Conservation (phyloP, 2,329 filamentous ascomycete genomes). For the Alternaria burnsii region DNA sequence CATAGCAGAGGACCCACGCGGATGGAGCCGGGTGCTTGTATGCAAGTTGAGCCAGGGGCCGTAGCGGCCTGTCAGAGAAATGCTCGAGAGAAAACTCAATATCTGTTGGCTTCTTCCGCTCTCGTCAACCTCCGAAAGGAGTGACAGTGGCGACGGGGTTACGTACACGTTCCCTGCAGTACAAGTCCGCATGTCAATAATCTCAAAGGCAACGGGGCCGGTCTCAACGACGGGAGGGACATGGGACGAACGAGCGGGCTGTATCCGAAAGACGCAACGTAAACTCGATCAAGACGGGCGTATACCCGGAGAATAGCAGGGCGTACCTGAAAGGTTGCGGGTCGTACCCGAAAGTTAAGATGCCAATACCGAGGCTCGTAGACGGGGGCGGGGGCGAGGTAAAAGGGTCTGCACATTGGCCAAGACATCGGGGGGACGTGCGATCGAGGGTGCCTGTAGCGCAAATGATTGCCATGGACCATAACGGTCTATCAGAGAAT, state of each 20-base stretch:
- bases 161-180: constrained; percentile 29
- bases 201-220: background rate
- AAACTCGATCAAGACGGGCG: constrained; percentile 10
- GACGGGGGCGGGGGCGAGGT: constrained; percentile 7
- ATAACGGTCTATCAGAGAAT: constrained; percentile 26
- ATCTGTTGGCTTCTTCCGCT: constrained; percentile 43
- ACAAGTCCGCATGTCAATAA: constrained; percentile 16
- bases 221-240: background rate
- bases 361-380: constrained; percentile 8
- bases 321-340: constrained; percentile 20
- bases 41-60: constrained; percentile 38
- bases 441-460: constrained; percentile 29
- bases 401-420: constrained; percentile 18
- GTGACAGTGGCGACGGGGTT: constrained; percentile 32
- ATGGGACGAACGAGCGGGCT: constrained; percentile 3
- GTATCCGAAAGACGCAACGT: constrained; percentile 12
- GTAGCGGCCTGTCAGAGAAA: constrained; percentile 36
- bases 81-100: constrained; percentile 21
- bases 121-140: constrained; percentile 26
- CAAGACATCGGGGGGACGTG: constrained; percentile 21
- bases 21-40: constrained; percentile 23
- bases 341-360: constrained; percentile 8
- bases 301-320: constrained; percentile 15
- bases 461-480: constrained; percentile 33
- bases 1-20: background rate